Evolutionary conservation across 768 basidiomycete genomes (phyloP).

Genomic region (Psilocybe tampanensis): DNA sequence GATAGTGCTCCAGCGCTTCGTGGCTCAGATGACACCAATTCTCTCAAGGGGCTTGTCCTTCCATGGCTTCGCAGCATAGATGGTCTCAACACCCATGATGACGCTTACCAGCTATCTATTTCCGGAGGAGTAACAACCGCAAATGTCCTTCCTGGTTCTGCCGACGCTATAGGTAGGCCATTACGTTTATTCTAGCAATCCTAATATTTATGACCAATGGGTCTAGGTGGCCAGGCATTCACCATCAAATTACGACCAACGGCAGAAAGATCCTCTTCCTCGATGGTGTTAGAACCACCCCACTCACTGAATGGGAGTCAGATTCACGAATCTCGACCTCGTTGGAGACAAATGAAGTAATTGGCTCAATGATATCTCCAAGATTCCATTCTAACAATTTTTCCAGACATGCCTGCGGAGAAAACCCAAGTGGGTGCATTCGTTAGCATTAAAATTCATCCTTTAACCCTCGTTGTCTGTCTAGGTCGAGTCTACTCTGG

Average conservation of each 20-base stretch:
- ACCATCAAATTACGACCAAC: constrained; percentile 80
- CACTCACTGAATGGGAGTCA: constrained; percentile 45
- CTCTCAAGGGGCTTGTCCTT: constrained; percentile 41
- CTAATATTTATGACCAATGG: background rate
- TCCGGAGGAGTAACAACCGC: constrained; percentile 83
- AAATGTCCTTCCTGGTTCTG: constrained; percentile 74
- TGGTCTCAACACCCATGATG: constrained; percentile 77
- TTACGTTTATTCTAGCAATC: background rate
- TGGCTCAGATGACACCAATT: constrained; percentile 56
- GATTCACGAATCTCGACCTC: constrained; percentile 41
- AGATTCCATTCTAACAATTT: background rate
- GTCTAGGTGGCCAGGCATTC: constrained; percentile 78
- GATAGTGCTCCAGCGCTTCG: constrained; percentile 28
- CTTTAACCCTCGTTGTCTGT: constrained; percentile 5
- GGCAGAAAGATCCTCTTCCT: constrained; percentile 65
- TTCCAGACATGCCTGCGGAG: constrained; percentile 51
- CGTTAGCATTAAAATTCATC: constrained; percentile 1
- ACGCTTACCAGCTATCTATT: constrained; percentile 62
- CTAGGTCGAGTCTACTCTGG: constrained; percentile 47
- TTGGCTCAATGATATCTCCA: constrained; percentile 12
- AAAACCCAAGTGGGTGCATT: constrained; percentile 53
- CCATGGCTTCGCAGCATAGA: constrained; percentile 73
- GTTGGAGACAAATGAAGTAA: constrained; percentile 78
- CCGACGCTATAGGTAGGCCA: constrained; percentile 56
- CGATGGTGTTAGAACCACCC: constrained; percentile 82